These are phyloP conservation scores for Auriscalpium vulgare DNA, from an alignment of 768 basidiomycete species.

Conservation along the genomic window DNA sequence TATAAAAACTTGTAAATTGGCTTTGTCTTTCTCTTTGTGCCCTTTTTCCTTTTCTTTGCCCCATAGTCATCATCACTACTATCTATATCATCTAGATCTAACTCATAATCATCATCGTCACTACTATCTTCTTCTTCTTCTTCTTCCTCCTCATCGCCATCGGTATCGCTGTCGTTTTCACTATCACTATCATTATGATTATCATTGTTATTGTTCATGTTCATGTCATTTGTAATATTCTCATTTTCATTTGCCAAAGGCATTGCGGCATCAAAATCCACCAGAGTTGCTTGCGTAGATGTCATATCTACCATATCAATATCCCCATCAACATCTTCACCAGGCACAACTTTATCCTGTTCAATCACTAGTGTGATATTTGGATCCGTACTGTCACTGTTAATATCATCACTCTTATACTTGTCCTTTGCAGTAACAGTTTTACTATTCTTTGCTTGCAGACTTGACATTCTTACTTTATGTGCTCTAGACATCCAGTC, in stretches of 20 bases:
- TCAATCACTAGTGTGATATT: no score
- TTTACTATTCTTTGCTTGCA: background rate
- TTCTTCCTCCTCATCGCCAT: background rate
- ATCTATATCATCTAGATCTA: background rate
- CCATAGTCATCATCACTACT: background rate
- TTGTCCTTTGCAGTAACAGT: background rate
- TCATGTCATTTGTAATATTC: background rate
- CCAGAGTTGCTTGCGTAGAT: no score
- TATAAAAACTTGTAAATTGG: slow-evolving; percentile 8
- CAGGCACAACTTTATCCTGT: no score
- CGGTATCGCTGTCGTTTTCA: background rate
- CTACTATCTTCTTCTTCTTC: background rate
- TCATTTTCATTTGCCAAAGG: background rate
- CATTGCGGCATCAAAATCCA: no score
- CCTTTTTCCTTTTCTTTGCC: background rate
- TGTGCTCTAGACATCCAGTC: slow-evolving; percentile 15
- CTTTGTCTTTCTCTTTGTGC: background rate
- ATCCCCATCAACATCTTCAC: no score
- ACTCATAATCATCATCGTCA: background rate
- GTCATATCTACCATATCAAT: no score
- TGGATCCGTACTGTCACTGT: background rate
- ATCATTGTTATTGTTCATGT: background rate
- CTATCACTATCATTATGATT: background rate
- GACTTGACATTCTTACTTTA: background rate
- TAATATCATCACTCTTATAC: background rate